A percentile compares a stretch with the other conserved stretches of the same genome.
Evolutionary conservation across 345 rosid species (phyloP).

Genomic region (Hypericum androsaemum): DNA sequence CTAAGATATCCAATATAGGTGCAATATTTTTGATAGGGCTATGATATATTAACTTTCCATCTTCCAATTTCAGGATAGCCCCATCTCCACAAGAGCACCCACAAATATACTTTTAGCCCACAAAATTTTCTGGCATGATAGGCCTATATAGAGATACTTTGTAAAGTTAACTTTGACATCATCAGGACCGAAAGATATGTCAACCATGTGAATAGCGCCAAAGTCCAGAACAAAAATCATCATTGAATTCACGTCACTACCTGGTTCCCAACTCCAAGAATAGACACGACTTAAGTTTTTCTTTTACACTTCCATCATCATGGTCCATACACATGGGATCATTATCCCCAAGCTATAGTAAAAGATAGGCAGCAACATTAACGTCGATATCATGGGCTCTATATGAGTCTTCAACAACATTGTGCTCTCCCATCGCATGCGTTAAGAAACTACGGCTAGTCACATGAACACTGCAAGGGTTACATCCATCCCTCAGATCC

Average conservation of each 20-base stretch:
- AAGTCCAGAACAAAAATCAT: constrained; percentile 75
- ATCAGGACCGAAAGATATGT: constrained; percentile 40
- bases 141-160: constrained; percentile 70
- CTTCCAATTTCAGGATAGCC: constrained; percentile 58
- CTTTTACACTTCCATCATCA: constrained; percentile 39
- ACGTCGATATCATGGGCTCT: constrained; percentile 77
- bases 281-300: constrained; percentile 49
- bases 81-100: constrained; percentile 85
- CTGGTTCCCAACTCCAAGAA: constrained; percentile 97
- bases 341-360: constrained; percentile 79
- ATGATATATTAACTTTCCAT: constrained; percentile 42
- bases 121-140: constrained; percentile 70
- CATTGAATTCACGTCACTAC: constrained; percentile 41
- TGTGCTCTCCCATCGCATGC: constrained; percentile 55
- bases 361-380: constrained; percentile 95
- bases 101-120: constrained; percentile 83
- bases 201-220: constrained; percentile 79
- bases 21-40: constrained; percentile 80
- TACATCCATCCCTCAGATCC: constrained; percentile 83
- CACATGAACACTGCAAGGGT: constrained; percentile 60
- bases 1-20: constrained; percentile 87
- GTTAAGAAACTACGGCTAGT: constrained; percentile 59
- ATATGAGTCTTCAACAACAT: constrained; percentile 64
- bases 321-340: constrained; percentile 96
- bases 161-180: constrained; percentile 49